Evolutionary conservation across 169 alveolate genomes (phyloP).

Genomic region (Plasmodium chabaudi): DNA sequence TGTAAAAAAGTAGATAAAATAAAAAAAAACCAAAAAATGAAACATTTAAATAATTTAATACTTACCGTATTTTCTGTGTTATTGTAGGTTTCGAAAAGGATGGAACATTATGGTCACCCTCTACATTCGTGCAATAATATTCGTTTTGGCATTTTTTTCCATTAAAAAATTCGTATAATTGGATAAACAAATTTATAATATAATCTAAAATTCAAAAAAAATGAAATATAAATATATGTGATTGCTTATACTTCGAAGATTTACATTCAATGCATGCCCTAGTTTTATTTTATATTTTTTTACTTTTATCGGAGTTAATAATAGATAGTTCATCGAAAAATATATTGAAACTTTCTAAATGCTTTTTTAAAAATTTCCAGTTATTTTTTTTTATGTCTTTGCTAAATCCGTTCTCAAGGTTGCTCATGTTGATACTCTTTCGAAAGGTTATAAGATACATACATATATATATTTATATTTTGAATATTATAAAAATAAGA

Average conservation of each 20-base stretch:
- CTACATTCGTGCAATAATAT: conserved; percentile 16
- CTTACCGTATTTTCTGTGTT: conserved; percentile 75
- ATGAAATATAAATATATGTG: neutral
- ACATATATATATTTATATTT: neutral
- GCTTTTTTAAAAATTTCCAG: conserved; percentile 58
- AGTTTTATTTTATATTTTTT: neutral
- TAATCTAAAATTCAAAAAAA: conserved; percentile 32
- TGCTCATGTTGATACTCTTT: conserved; percentile 66
- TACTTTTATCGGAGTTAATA: conserved; percentile 71
- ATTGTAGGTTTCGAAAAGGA: conserved; percentile 75
- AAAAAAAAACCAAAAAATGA: neutral
- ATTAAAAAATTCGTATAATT: conserved; percentile 64
- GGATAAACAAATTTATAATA: conserved; percentile 31
- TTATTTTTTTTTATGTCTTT: conserved; percentile 76
- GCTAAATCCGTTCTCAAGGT: conserved; percentile 73
- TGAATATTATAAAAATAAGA: neutral
- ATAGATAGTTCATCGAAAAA: conserved; percentile 56
- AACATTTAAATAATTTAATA: neutral
- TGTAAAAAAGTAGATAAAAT: neutral
- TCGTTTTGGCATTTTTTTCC: conserved; percentile 39
- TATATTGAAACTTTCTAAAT: conserved; percentile 37
- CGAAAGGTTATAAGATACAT: neutral
- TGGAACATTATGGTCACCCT: conserved; percentile 25
- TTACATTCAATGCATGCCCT: neutral
- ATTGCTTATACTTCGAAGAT: neutral